Base-by-base conservation (phyloP, 257 asterid genomes). In the Misopates orontium region DNA sequence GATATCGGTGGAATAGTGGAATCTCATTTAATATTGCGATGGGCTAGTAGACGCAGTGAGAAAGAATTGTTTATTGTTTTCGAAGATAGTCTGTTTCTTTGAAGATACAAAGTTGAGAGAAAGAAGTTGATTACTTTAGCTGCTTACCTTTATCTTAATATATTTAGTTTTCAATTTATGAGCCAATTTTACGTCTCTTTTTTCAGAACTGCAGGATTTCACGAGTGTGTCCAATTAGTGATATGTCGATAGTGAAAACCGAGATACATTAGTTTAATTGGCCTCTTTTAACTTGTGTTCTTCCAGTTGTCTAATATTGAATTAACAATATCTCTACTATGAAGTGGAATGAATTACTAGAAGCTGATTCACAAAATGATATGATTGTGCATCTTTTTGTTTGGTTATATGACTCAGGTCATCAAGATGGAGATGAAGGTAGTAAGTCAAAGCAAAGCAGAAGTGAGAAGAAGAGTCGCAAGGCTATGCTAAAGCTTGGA, bases 381-480 rank as follows among this genome's bases (percentile, higher is more conserved):
- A 5, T 31, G 10, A 4, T 18, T 19, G 51, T n/a, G 64, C 40
- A 13, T 40, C 12, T 31, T 40, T 25, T 39, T 55, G 31, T n/a
- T 55, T 4, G 28, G 10, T 56, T 25, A 7, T 56, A 18, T 56
- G 1, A n/a, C 28, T 25, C 77, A 73, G 77, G 73, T 28, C 72
- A 66, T 49, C 66, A 56, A 66, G 73, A 52, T 11, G 78, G 74
- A 22, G 78, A 67, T 61, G 64, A 28, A 0, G 61, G 74, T 56
- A 71, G 78, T 55, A 62, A 36, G 41, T 70, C 80, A 24, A 75
- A 75, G 81, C 77, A 71, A 45, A 76, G 77, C 81, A 71, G 81
- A 58, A 71, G 77, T 32, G 81, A 76, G 57, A 76, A 76, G 71
- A 76, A 76, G 60, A 76, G 81, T 64, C 81, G 74, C 62, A 76